These are phyloP conservation scores for Stramenopiles sp. DNA, from an alignment of 352 stramenopile genomes.

Conservation along the genomic window DNA sequence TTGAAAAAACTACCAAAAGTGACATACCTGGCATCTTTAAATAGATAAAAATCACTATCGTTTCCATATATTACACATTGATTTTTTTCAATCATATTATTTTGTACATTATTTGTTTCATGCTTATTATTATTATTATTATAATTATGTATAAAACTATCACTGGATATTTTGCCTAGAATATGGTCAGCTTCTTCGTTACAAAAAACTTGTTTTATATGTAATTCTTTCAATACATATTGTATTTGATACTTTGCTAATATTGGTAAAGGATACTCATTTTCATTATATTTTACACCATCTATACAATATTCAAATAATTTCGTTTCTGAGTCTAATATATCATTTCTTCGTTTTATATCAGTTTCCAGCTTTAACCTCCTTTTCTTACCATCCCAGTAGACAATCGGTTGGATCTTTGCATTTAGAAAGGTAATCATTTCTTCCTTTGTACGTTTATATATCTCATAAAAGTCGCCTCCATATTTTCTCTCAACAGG, in stretches of 20 bases:
- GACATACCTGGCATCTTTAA: slow-evolving; percentile 52
- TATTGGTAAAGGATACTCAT: neutral
- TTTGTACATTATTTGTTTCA: neutral
- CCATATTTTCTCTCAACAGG: neutral
- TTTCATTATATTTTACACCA: neutral
- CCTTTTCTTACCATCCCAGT: neutral
- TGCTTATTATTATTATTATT: neutral
- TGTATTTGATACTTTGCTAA: neutral
- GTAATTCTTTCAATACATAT: neutral
- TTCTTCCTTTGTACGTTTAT: neutral
- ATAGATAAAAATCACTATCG: slow-evolving; percentile 66
- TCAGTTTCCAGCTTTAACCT: neutral
- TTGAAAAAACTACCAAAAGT: neutral
- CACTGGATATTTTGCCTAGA: neutral
- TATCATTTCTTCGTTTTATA: neutral
- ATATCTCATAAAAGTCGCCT: neutral
- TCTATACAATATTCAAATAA: neutral
- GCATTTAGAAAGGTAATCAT: neutral
- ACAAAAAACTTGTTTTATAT: neutral
- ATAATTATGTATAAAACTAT: neutral
- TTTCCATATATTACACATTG: slow-evolving; percentile 14
- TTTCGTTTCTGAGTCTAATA: neutral
- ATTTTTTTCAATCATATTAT: neutral
- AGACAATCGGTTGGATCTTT: neutral
- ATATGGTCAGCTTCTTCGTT: neutral